Percentiles rank a stretch among this genome's conserved stretches.
These are phyloP conservation scores for Rhododendron ovatum DNA, from an alignment of 148 eudicot species.

Conservation along the genomic window DNA sequence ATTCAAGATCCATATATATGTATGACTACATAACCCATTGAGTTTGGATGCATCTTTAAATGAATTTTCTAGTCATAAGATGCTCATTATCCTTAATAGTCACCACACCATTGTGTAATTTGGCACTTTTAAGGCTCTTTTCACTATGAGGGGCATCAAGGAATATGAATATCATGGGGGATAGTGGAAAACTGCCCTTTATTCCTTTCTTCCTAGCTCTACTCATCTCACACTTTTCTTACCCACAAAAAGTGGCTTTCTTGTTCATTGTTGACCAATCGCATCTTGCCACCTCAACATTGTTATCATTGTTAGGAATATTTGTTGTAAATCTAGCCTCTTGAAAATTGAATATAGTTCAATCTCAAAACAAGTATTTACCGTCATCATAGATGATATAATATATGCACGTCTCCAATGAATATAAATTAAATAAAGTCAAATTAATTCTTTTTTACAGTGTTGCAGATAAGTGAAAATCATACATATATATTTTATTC, in stretches of 20 bases:
- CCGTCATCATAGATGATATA: neutral
- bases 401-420: neutral
- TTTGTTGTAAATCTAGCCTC: neutral
- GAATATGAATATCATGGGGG: neutral
- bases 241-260: neutral
- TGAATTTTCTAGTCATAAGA: neutral
- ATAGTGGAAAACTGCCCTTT: conserved; percentile 7
- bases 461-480: neutral
- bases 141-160: neutral
- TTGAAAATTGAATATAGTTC: neutral
- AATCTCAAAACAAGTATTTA: neutral
- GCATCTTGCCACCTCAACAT: neutral
- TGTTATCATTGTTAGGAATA: neutral
- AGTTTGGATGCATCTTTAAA: neutral
- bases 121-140: neutral
- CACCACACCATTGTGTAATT: neutral
- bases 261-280: neutral
- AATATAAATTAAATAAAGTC: neutral
- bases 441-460: neutral
- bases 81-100: conserved; percentile 4
- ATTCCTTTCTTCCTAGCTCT: conserved; percentile 8
- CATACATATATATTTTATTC: neutral
- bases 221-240: conserved; percentile 2
- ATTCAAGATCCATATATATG: neutral
- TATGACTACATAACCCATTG: neutral